Base-by-base conservation (phyloP, 2,329 filamentous ascomycete species). In the Drechslerella dactyloides region DNA sequence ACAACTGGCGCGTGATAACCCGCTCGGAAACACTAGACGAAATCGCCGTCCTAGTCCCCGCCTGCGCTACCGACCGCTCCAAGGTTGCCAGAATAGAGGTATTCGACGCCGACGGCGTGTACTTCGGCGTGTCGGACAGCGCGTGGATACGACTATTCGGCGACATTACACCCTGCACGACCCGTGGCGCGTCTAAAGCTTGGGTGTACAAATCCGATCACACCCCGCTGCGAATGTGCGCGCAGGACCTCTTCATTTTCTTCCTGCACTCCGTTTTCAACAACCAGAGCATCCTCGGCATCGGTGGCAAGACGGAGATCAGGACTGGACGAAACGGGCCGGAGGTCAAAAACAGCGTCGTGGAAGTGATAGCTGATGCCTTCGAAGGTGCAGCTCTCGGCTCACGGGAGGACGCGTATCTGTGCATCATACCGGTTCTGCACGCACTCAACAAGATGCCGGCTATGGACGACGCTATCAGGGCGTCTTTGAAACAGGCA, bases 371-470 rank as follows among this genome's bases (percentile, higher is more conserved):
- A 54, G 75, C 73, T 1, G 72, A 77, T 30, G 72, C 74, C 5
- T 74, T 78, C 7, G 65, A 77, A 27, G 70, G 23, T 30, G 75
- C 73, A 2, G 76, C 76, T 1, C 54, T 79, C 3, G 74, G 74
- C 0, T 75, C 56, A 15, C 40, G 76, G 5, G 73, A 75, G 24
- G 75, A 79, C 19, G 65, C 76, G 13, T 78, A 77, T 48, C 65
- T 77, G 58, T 73, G 74, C 62, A 77, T 78, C 24, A 75, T 79
- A 33, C 77, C 78, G 30, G 75, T 77, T 0, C 68, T 79, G 3
- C 76, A 59, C 8, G 53, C 51, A 7, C 48, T 63, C 8, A 37
- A 55, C 10, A 70, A 54, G 40, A 53, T 70, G 59, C 59, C 66
- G 13, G 37, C 42, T 13, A 19, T 70, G 19, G 50, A 62, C 48